Evolutionary conservation across 352 stramenopile genomes (phyloP), one percentile per base, ranked within the genome.

Genomic region (Globisporangium recalcitrans): DNA sequence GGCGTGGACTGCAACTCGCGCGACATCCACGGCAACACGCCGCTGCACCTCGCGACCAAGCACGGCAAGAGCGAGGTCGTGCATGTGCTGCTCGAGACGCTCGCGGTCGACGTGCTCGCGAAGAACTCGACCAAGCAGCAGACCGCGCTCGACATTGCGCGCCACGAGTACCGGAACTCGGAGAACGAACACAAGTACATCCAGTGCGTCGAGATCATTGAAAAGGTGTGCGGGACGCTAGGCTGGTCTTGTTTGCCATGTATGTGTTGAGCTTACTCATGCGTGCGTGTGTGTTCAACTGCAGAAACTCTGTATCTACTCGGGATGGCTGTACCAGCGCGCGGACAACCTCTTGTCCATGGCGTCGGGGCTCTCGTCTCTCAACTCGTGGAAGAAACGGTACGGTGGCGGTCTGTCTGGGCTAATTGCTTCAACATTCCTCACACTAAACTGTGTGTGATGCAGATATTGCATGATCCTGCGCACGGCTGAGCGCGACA

Each of bases 321-420:
- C 82, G 13, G 84, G 82, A 0, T 95, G 86, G 86, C 58, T 95
- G 10, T 84, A 93, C 69, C 78, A 91, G 69, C 80, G 85, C 61
- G 68, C 82, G 3, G 86, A 95, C 63, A 95, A 91, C 52, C 64
- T 93, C 52, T 63, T 93, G 31, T 95, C 86, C 8, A 73, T 90
- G 62, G 77, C 82, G 6, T 90, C 84, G 2, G 82, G 84, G 0
- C 65, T 93, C 14, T 78, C 81, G n/a, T 68, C 76, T 44, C 67
- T 95, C 29, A 82, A 91, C 48, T 91, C 84, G 56, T 95, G 86
- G 86, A 93, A 90, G 67, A 80, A 82, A 53, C 73, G 84, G 86
- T 95, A 36, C 9, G 52, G 14, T 47, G 6, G 11, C 1, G 11
- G 14, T n/a, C 49, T 31, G 7, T 16, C 7, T 21, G 26, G 52